Base-by-base conservation (phyloP, 441 rosid species). In the Eutrema salsugineum region DNA sequence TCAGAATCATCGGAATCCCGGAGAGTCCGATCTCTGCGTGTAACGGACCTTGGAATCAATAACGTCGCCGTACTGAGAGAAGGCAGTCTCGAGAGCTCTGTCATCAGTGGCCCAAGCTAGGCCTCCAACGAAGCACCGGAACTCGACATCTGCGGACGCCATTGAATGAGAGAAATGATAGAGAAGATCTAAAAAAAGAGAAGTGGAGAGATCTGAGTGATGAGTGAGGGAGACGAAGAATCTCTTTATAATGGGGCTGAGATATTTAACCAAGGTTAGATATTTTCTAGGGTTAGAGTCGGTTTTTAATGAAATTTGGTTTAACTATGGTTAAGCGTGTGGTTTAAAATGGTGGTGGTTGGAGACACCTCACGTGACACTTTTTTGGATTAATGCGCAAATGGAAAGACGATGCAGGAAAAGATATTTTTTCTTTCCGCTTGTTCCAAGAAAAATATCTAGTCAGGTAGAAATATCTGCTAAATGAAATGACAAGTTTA, bases 31-130 rank as follows among this genome's bases (percentile, higher is more conserved):
- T 85, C 86, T 77, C 88, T 77, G 64, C 80, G 51, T 62, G 88
- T 66, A 86, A 91, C 94, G 68, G 95, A 94, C 97, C 99, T 94
- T 94, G 94, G 97, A 91, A 70, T 94, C 99, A 71, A 91, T 44
- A 80, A 94, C 70, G 10, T 90, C 92, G 68, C 97, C 99, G 36
- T 0, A 91, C 1, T 70, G 2, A 55, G 92, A 66, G 83, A 94
- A 94, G 20, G 97, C 97, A 0, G 61, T 67, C 28, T 80, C 82
- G 0, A 94, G 91, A 28, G 84, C 57, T 20, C 30, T 60, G 72
- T 94, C 94, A 63, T 79, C 85, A 49, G 97, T 94, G 82, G 94
- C 92, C 97, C 95, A 94, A 0, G 97, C 99, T 0, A 94, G 91
- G 76, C 97, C 99, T 48, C 95, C 97, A 43, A 94, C 95, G 63